Evolutionary conservation across 768 basidiomycete species (phyloP).

Genomic region (Lactifluus echinatus): DNA sequence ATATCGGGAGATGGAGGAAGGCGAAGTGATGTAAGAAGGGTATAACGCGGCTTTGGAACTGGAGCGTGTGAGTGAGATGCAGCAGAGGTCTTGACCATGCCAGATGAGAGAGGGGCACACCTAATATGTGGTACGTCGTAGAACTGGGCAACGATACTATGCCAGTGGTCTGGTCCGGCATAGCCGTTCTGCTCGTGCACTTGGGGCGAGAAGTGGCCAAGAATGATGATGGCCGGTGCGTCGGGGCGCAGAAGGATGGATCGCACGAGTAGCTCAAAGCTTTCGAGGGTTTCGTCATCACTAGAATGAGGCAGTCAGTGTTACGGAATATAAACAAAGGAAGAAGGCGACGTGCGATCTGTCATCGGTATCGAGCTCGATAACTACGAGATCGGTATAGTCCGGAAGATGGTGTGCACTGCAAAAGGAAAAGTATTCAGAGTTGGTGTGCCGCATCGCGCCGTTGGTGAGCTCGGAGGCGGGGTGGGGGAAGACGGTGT

Average conservation of each 20-base stretch:
- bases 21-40: slow-evolving; percentile 70
- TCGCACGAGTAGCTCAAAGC: slow-evolving; percentile 89
- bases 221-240: slow-evolving; percentile 82
- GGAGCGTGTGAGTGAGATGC: not conserved
- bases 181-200: slow-evolving; percentile 71
- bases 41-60: slow-evolving; percentile 79
- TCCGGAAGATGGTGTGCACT: slow-evolving; percentile 91
- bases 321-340: not conserved
- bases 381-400: slow-evolving; percentile 84
- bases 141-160: slow-evolving; percentile 87
- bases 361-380: slow-evolving; percentile 93
- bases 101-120: slow-evolving; percentile 29
- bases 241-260: slow-evolving; percentile 87
- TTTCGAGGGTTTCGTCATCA: slow-evolving; percentile 59
- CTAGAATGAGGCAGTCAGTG: slow-evolving; percentile 31
- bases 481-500: slow-evolving; percentile 93
- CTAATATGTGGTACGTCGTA: slow-evolving; percentile 94
- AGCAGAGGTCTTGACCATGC: not conserved
- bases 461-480: slow-evolving; percentile 98
- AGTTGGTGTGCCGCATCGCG: slow-evolving; percentile 85
- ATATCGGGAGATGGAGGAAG: slow-evolving; percentile 56
- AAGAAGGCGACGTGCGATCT: slow-evolving; percentile 50
- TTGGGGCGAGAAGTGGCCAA: slow-evolving; percentile 95
- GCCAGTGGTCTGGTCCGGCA: slow-evolving; percentile 84
- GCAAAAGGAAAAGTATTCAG: slow-evolving; percentile 94